Evolutionary conservation across 768 basidiomycete genomes (phyloP).

Genomic region (Coprinellus micaceus): DNA sequence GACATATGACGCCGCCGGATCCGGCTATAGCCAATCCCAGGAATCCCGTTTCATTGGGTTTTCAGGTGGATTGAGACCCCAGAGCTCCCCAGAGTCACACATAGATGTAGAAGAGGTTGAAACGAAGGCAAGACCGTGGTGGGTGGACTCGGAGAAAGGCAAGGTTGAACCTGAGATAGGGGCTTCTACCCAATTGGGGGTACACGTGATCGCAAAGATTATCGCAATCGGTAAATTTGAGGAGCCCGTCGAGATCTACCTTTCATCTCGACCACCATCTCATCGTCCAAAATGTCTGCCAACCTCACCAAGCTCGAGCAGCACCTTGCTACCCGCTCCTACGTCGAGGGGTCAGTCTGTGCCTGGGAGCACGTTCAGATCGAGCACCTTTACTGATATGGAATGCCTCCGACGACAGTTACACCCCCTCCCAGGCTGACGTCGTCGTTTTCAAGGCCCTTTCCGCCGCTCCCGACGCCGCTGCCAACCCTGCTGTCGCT

Average conservation of each 20-base stretch:
- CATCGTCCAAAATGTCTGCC: conserved; percentile 51
- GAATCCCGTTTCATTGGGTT: not conserved
- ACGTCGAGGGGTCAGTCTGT: conserved; percentile 82
- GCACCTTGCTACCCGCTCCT: conserved; percentile 84
- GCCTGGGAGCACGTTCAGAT: no score
- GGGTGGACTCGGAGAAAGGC: no score
- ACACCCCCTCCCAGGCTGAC: conserved; percentile 91
- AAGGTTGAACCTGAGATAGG: not conserved
- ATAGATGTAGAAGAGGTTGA: no score
- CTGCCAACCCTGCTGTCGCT: conserved; percentile 66
- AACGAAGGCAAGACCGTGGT: no score
- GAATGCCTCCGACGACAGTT: conserved; percentile 47
- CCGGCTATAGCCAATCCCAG: no score
- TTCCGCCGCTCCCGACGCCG: conserved; percentile 58
- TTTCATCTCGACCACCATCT: conserved; percentile 22
- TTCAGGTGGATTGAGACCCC: no score
- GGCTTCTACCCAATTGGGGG: not conserved
- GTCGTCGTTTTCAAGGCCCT: conserved; percentile 87
- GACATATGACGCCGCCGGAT: conserved; percentile 6
- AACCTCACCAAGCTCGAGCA: conserved; percentile 74
- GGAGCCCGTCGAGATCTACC: conserved; percentile 11
- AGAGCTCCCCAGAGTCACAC: no score
- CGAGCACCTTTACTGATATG: no score
- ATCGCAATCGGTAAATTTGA: conserved; percentile 17
- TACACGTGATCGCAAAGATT: conserved; percentile 4